Evolutionary conservation across 2,329 filamentous ascomycete genomes (phyloP).

Genomic region (Shiraia sp.): DNA sequence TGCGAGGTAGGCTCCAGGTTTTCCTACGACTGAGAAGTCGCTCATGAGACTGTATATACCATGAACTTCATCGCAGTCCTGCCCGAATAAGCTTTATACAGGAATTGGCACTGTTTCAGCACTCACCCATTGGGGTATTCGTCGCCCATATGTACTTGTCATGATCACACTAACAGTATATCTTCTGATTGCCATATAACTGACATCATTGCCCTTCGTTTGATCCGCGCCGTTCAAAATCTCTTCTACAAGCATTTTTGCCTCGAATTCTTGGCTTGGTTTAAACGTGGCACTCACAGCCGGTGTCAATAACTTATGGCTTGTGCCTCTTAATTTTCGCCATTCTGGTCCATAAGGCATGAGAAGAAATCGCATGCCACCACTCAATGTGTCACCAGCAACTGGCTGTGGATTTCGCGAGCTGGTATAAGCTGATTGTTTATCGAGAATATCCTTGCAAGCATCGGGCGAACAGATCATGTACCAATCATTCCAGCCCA

Average conservation of each 20-base stretch:
- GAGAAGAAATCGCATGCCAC: slow-evolving; percentile 47
- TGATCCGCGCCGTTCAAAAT: slow-evolving; percentile 38
- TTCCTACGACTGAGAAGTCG: slow-evolving; percentile 35
- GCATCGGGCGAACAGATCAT: slow-evolving; percentile 51
- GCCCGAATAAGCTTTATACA: background rate
- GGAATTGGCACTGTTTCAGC: background rate
- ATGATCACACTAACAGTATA: slow-evolving; percentile 43
- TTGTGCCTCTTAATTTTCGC: slow-evolving; percentile 46
- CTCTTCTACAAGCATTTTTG: slow-evolving; percentile 50
- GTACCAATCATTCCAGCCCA: slow-evolving; percentile 54
- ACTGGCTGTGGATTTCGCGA: slow-evolving; percentile 46
- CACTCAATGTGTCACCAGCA: slow-evolving; percentile 45
- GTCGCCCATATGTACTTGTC: slow-evolving; percentile 41
- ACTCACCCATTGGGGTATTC: slow-evolving; percentile 39
- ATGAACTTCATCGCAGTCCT: slow-evolving; percentile 39
- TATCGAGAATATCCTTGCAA: slow-evolving; percentile 52
- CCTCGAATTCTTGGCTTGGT: slow-evolving; percentile 52
- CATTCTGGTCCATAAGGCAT: slow-evolving; percentile 49
- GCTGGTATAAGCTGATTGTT: slow-evolving; percentile 42
- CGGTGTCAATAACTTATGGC: slow-evolving; percentile 45
- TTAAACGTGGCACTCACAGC: slow-evolving; percentile 45
- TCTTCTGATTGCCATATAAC: slow-evolving; percentile 34
- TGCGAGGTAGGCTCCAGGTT: slow-evolving; percentile 36
- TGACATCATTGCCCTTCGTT: slow-evolving; percentile 21
- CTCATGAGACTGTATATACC: slow-evolving; percentile 42